Conservation (phyloP, 441 rosid genomes). For the Croton laevigatus region DNA sequence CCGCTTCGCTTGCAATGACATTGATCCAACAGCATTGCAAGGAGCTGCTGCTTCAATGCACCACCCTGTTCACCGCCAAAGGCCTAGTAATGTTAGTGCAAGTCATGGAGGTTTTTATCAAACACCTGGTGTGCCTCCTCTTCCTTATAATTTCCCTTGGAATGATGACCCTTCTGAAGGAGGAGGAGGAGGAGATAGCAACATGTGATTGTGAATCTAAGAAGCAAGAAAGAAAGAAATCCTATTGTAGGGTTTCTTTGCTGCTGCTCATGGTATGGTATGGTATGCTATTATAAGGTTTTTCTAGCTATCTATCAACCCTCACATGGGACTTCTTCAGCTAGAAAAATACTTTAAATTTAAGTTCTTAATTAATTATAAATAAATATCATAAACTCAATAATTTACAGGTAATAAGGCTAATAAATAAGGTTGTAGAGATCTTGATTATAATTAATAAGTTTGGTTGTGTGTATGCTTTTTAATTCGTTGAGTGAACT, state of each 20-base stretch:
- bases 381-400: not conserved
- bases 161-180: constrained; percentile 37
- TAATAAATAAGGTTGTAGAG: constrained; percentile 26
- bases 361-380: constrained; percentile 13
- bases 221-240: not conserved
- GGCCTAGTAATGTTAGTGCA: constrained; percentile 21
- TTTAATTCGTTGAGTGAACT: constrained; percentile 23
- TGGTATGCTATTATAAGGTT: constrained; percentile 34
- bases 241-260: constrained; percentile 34
- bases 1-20: constrained; percentile 63
- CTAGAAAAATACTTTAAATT: constrained; percentile 20
- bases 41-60: constrained; percentile 35
- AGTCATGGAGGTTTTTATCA: constrained; percentile 35
- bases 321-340: constrained; percentile 34
- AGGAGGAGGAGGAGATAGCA: constrained; percentile 54
- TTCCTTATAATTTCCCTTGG: constrained; percentile 66
- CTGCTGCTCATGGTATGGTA: constrained; percentile 22
- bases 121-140: constrained; percentile 33
- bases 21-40: constrained; percentile 38
- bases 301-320: constrained; percentile 27
- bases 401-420: too few relatives aligned
- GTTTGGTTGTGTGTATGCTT: constrained; percentile 7
- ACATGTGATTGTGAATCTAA: constrained; percentile 35
- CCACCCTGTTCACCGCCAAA: constrained; percentile 20
- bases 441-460: constrained; percentile 9